Evolutionary conservation across 129 eudicot genomes (phyloP), one percentile per base, ranked within the genome.

Genomic region (Ambrosia trifida): DNA sequence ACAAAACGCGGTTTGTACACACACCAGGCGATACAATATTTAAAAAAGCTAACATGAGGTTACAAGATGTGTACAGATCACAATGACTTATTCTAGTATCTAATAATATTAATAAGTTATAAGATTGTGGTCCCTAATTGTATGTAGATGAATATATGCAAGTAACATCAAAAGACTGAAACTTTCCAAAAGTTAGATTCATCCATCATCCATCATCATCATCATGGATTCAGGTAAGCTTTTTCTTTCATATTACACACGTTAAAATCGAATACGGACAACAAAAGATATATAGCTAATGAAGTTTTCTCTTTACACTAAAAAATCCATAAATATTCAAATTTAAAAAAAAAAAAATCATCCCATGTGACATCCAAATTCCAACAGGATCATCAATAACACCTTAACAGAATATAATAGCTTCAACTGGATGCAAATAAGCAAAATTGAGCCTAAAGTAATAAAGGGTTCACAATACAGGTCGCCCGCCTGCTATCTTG

Each of bases 331-430:
- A 24, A 33, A 50, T 3, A 32, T 51, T 11, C 1, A 68, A 68
- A 68, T 32, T 62, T 33, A 17, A 40, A 40, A 40, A 40, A 40
- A 1, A 40, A 40, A 40, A 2, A 2, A 5, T 40, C 11, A 50
- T 17, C 17, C 73, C 61, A 47, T 30, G 10, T 47, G 45, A 46
- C 9, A 7, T 47, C 60, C 44, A 68, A 28, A 30, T 30, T 68
- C 60, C 31, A 30, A 18, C n/a, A 47, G 12, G 13, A 68, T 5
- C 11, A 54, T 70, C 74, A 35, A 18, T 36, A 69, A 69, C 53
- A 18, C 18, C 16, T 36, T 12, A 52, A 20, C 50, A 54, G 16
- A 54, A 70, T 70, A 38, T 8, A 36, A 69, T 52, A 38, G 14
- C 19, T 19, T 61, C 17, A 47, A 7, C 31, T 31, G 11, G 68